These are phyloP conservation scores for Venturia nashicola DNA, from an alignment of 2,329 filamentous ascomycete species.

Conservation along the genomic window DNA sequence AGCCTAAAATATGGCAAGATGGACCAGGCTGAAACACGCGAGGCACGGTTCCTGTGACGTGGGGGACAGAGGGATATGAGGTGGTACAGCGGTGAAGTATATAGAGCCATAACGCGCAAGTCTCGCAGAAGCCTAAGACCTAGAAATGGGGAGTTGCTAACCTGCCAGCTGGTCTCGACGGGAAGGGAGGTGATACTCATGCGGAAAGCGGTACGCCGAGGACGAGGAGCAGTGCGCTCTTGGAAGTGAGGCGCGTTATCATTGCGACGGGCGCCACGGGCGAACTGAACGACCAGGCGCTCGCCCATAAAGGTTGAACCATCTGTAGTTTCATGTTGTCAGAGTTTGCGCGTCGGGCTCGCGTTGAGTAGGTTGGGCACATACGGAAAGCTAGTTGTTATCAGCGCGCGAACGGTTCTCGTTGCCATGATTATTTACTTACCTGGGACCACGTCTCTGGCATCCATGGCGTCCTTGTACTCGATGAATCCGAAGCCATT, in stretches of 20 bases:
- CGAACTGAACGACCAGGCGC: constrained; percentile 95
- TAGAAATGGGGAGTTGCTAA: constrained; percentile 54
- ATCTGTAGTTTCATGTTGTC: constrained; percentile 43
- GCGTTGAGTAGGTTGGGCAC: constrained; percentile 14
- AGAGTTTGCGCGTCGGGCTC: neutral
- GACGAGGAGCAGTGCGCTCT: constrained; percentile 61
- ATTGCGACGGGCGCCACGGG: constrained; percentile 67
- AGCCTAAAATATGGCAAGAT: neutral
- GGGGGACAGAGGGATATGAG: constrained; percentile 23
- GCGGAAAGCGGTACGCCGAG: constrained; percentile 85
- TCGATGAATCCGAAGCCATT: constrained; percentile 99
- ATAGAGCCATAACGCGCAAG: constrained; percentile 29
- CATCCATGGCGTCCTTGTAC: constrained; percentile 97
- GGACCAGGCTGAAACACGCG: neutral
- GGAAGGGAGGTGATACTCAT: constrained; percentile 98
- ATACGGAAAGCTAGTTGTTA: constrained; percentile 41
- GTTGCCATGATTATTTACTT: constrained; percentile 26
- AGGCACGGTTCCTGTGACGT: neutral
- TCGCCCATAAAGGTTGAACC: constrained; percentile 97
- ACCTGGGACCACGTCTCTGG: constrained; percentile 96
- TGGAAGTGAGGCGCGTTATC: constrained; percentile 50
- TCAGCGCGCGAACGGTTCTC: constrained; percentile 7
- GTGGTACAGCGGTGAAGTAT: constrained; percentile 25
- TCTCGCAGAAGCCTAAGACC: constrained; percentile 11
- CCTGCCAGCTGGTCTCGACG: constrained; percentile 99